A percentile compares a stretch with the other conserved stretches of the same genome.
These are phyloP conservation scores for Chrysanthemum makinoi DNA, from an alignment of 129 eudicot genomes.

Conservation along the genomic window DNA sequence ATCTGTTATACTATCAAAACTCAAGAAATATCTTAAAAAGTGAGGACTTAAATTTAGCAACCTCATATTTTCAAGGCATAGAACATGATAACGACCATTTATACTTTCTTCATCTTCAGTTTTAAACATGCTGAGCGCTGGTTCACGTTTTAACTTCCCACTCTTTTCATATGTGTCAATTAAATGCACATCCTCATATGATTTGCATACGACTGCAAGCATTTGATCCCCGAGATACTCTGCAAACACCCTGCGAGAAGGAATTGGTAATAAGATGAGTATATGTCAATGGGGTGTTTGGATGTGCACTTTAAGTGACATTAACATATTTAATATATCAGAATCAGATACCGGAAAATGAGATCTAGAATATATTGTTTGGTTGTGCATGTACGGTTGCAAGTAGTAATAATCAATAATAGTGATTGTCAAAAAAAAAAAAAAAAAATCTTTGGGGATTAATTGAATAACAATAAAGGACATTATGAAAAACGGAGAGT, in stretches of 20 bases:
- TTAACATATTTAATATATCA: background rate
- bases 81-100: slow-evolving; percentile 39
- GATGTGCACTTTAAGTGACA: background rate
- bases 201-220: slow-evolving; percentile 71
- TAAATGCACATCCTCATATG: slow-evolving; percentile 29
- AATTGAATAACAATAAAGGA: background rate
- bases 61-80: slow-evolving; percentile 77
- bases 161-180: slow-evolving; percentile 40
- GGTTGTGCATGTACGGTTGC: background rate
- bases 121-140: slow-evolving; percentile 39
- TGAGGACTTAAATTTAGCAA: slow-evolving; percentile 4
- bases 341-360: background rate
- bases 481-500: background rate
- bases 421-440: background rate
- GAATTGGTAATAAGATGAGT: slow-evolving; percentile 10
- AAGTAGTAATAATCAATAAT: background rate
- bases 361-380: background rate
- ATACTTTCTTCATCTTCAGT: slow-evolving; percentile 26
- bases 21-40: background rate
- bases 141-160: slow-evolving; percentile 28
- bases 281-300: slow-evolving; percentile 11
- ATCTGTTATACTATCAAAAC: background rate
- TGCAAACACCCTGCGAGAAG: slow-evolving; percentile 49
- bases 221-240: slow-evolving; percentile 66
- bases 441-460: background rate